phyloP scores from a whole-genome alignment of 345 rosid genomes.

The Euphorbia peplus region DNA sequence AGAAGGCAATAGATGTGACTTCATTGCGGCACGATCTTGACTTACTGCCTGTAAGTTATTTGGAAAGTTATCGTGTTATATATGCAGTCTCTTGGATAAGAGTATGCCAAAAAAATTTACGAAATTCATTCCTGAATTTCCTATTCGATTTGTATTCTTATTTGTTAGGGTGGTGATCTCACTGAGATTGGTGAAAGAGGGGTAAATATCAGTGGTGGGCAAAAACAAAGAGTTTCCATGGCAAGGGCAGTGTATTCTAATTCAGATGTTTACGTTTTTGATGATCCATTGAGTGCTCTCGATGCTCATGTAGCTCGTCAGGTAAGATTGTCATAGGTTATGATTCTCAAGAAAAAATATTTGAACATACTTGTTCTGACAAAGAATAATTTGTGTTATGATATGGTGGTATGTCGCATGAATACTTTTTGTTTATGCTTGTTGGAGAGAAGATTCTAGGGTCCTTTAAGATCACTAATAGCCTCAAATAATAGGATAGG shows the following conservation, averaged over 20 bases:
- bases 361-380: neutral
- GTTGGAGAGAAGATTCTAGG: slow-evolving; percentile 2
- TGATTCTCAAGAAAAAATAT: neutral
- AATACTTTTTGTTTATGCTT: slow-evolving; percentile 4
- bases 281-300: slow-evolving; percentile 97
- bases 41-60: slow-evolving; percentile 69
- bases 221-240: slow-evolving; percentile 99
- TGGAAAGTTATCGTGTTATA: slow-evolving; percentile 11
- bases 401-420: neutral
- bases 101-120: neutral
- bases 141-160: slow-evolving; percentile 25
- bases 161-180: slow-evolving; percentile 90
- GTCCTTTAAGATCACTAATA: neutral
- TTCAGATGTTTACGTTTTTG: slow-evolving; percentile 88
- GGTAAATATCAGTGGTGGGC: slow-evolving; percentile 99
- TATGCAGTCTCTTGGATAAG: slow-evolving; percentile 17
- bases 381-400: slow-evolving; percentile 5
- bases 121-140: slow-evolving; percentile 16
- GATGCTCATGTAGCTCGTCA: slow-evolving; percentile 98
- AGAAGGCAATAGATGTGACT: slow-evolving; percentile 85
- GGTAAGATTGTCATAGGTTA: slow-evolving; percentile 40
- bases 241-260: slow-evolving; percentile 93
- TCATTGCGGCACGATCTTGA: slow-evolving; percentile 92
- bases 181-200: slow-evolving; percentile 99
- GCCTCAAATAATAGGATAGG: neutral